Evolutionary conservation across 352 stramenopile genomes (phyloP), one percentile per base, ranked within the genome.

Genomic region (Pythium diclinum): DNA sequence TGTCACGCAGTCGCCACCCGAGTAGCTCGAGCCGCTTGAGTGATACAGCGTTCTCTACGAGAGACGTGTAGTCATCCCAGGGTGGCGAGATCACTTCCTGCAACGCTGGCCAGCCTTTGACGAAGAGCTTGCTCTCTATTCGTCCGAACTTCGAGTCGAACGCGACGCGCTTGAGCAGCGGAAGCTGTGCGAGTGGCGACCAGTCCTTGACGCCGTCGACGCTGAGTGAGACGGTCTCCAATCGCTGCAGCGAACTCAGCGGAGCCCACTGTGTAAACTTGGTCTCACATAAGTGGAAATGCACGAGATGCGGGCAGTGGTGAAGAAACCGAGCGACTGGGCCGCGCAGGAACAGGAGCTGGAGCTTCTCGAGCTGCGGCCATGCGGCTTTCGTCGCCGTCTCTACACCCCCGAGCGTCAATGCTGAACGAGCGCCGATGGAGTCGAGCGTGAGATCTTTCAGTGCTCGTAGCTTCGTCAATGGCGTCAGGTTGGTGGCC

Each of bases 1-100:
- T 63, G 40, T 70, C 63, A 38, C 63, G 56, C 8, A 52, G 53
- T n/a, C 63, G 23, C 63, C 63, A 70, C 3, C 63, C 56, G 16
- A 65, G 54, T 33, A 70, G 30, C 2, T 58, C 38, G 2, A 70
- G 25, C 14, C 11, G n/a, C 14, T 28, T 23, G 19, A 70, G 28
- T 7, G 9, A 51, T 5, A 11, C 19, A 6, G 56, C 63, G 7
- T 33, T 23, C 3, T 53, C 25, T 14, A 38, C 49, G 6, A 70
- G 63, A 14, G 38, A 3, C 6, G 54, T 14, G 28, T 65, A 70
- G 23, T 70, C 63, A 33, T 70, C 63, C 63, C 63, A 70, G 3
- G 63, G 53, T 23, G 59, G 59, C 6, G 65, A 67, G 21, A 71
- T 48, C 8, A 70, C 6, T 47, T 61, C 40, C 59, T 67, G 46